Evolutionary conservation across 805 yeast species (phyloP).

Genomic region (Pichia kluyveri): DNA sequence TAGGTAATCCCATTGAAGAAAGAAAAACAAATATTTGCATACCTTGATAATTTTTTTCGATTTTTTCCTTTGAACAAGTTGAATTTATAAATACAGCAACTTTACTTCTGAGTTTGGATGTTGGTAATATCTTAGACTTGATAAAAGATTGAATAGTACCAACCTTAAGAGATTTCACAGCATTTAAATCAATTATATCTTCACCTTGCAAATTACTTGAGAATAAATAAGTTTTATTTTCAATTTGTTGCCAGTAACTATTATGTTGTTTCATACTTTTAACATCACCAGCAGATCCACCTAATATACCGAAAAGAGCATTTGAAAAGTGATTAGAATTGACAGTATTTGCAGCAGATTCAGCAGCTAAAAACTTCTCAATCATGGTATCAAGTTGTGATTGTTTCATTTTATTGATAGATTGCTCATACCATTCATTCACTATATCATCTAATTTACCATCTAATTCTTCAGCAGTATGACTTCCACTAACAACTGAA

Average conservation of each 20-base stretch:
- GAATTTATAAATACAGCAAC: slow-evolving; percentile 35
- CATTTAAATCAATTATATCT: slow-evolving; percentile 26
- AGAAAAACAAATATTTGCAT: slow-evolving; percentile 37
- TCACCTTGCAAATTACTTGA: slow-evolving; percentile 20
- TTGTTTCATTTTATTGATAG: slow-evolving; percentile 24
- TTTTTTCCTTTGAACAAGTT: slow-evolving; percentile 28
- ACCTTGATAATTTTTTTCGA: slow-evolving; percentile 26
- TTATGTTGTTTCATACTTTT: slow-evolving; percentile 34
- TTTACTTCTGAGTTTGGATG: slow-evolving; percentile 29
- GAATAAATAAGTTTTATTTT: slow-evolving; percentile 34
- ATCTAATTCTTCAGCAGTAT: slow-evolving; percentile 33
- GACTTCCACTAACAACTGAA: slow-evolving; percentile 43
- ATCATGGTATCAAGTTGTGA: slow-evolving; percentile 29
- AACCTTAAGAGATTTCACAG: slow-evolving; percentile 27
- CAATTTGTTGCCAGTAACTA: slow-evolving; percentile 40
- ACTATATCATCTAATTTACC: slow-evolving; percentile 41
- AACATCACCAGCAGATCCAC: slow-evolving; percentile 13
- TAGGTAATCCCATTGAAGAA: slow-evolving; percentile 38
- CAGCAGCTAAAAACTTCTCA: slow-evolving; percentile 28
- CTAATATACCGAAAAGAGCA: slow-evolving; percentile 19
- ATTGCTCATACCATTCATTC: slow-evolving; percentile 28
- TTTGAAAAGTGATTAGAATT: slow-evolving; percentile 10
- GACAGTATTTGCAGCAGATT: slow-evolving; percentile 5
- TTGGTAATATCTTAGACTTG: slow-evolving; percentile 25
- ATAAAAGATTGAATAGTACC: slow-evolving; percentile 30